These are phyloP conservation scores for Cutaneotrichosporon daszewskae DNA, from an alignment of 1,284 basidiomycete species.

Conservation along the genomic window DNA sequence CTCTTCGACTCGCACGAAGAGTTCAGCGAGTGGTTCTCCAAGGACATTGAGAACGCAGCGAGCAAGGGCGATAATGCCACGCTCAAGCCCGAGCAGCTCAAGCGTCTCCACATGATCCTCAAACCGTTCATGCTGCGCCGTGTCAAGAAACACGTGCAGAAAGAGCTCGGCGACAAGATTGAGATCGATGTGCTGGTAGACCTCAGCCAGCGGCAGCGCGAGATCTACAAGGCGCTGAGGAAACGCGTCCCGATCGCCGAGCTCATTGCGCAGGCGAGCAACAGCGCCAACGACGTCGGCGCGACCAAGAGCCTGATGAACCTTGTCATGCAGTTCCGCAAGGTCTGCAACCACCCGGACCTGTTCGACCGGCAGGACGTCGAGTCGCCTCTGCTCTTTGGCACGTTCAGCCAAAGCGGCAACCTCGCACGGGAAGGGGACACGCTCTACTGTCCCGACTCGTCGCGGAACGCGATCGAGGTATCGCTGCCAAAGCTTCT, in stretches of 20 bases:
- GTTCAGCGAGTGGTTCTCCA: slow-evolving; percentile 99
- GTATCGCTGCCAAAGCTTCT: slow-evolving; percentile 69
- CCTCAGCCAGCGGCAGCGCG: slow-evolving; percentile 84
- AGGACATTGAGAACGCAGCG: slow-evolving; percentile 94
- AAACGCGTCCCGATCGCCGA: slow-evolving; percentile 93
- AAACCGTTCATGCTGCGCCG: slow-evolving; percentile 99
- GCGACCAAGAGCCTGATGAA: slow-evolving; percentile 78
- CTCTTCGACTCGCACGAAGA: slow-evolving; percentile 99
- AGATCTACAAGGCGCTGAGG: slow-evolving; percentile 84
- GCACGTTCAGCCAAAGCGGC: slow-evolving; percentile 73
- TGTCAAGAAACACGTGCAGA: slow-evolving; percentile 97
- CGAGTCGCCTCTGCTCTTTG: slow-evolving; percentile 83
- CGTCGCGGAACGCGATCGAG: slow-evolving; percentile 80
- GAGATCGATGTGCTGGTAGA: slow-evolving; percentile 96
- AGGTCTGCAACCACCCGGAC: slow-evolving; percentile 99
- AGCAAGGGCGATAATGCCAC: slow-evolving; percentile 63
- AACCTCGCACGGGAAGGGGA: slow-evolving; percentile 81
- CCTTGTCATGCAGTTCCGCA: slow-evolving; percentile 99
- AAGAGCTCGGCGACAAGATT: slow-evolving; percentile 99
- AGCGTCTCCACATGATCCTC: slow-evolving; percentile 95
- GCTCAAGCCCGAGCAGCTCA: slow-evolving; percentile 91
- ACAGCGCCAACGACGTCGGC: slow-evolving; percentile 70
- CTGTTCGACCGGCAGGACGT: slow-evolving; percentile 97
- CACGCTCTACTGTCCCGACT: slow-evolving; percentile 65
- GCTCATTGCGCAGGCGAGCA: slow-evolving; percentile 85